These are phyloP conservation scores for Rubia balearica DNA, from an alignment of 305 asterid species.

Conservation along the genomic window DNA sequence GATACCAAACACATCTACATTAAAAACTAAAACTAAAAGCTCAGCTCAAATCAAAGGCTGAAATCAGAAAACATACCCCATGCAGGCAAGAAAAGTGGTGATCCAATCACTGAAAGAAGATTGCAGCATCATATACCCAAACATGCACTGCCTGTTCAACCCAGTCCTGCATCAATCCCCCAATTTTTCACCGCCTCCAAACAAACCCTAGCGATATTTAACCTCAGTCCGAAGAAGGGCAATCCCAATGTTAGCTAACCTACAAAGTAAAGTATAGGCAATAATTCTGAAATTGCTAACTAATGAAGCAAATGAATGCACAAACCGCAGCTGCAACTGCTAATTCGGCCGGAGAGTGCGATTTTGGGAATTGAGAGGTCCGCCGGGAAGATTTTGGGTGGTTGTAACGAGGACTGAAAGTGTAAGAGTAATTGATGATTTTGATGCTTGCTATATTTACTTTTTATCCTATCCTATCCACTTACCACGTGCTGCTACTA, in stretches of 20 bases:
- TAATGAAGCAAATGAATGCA: not conserved
- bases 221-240: slow-evolving; percentile 2
- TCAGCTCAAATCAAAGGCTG: slow-evolving; percentile 13
- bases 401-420: not conserved
- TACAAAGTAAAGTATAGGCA: not conserved
- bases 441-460: too few relatives aligned
- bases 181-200: not conserved
- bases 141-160: slow-evolving; percentile 19
- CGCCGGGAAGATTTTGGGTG: slow-evolving; percentile 4
- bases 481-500: not conserved
- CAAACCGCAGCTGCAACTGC: not conserved
- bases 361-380: not conserved
- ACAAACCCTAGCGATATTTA: slow-evolving; percentile 3
- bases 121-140: slow-evolving; percentile 46
- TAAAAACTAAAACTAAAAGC: not conserved
- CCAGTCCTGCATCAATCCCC: slow-evolving; percentile 15
- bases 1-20: not conserved
- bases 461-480: not conserved
- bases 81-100: slow-evolving; percentile 57
- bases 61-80: slow-evolving; percentile 68
- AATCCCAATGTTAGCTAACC: not conserved
- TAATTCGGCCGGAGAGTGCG: not conserved
- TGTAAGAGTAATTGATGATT: not conserved
- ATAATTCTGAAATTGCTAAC: not conserved
- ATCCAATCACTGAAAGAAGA: slow-evolving; percentile 62